Percentiles rank a stretch among this genome's conserved stretches.
Evolutionary conservation across 495 filamentous ascomycete species (phyloP).

Genomic region (Neurospora tetrasperma): DNA sequence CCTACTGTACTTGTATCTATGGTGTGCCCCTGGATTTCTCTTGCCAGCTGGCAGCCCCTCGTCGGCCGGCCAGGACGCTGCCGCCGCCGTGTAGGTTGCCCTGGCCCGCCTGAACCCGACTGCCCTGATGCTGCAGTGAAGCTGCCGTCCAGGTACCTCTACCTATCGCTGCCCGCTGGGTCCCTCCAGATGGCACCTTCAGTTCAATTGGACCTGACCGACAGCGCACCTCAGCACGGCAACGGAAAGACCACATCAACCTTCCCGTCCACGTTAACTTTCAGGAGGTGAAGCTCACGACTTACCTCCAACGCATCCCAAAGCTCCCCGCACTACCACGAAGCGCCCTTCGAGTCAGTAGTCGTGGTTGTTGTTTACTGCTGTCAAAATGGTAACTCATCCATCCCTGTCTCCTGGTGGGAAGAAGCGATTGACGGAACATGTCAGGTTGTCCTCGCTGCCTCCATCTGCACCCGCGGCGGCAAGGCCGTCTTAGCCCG

Average conservation of each 20-base stretch:
- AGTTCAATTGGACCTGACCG: background rate
- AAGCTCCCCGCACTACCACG: constrained; percentile 1
- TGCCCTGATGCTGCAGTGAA: background rate
- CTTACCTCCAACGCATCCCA: background rate
- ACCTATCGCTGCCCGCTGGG: background rate
- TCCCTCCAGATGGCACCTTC: background rate
- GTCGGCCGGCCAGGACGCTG: background rate
- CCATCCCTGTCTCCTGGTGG: background rate
- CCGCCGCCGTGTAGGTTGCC: background rate
- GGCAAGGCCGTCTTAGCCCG: constrained; percentile 95
- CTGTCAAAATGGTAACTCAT: constrained; percentile 17
- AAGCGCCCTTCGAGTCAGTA: background rate
- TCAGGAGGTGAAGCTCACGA: constrained; percentile 16
- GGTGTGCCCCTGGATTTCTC: background rate
- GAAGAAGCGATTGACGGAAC: constrained; percentile 6
- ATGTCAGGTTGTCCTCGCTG: constrained; percentile 79
- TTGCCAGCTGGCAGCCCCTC: constrained; percentile 22
- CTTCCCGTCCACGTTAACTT: constrained; percentile 1
- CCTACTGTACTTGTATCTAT: too few species aligned
- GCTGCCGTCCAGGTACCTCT: background rate
- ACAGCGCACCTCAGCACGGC: background rate
- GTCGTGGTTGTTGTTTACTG: background rate
- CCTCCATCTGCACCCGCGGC: constrained; percentile 96
- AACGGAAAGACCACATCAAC: constrained; percentile 20
- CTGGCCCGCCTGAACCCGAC: background rate